Base-by-base conservation (phyloP, 805 yeast species). In the Blastobotrys mokoenaii region DNA sequence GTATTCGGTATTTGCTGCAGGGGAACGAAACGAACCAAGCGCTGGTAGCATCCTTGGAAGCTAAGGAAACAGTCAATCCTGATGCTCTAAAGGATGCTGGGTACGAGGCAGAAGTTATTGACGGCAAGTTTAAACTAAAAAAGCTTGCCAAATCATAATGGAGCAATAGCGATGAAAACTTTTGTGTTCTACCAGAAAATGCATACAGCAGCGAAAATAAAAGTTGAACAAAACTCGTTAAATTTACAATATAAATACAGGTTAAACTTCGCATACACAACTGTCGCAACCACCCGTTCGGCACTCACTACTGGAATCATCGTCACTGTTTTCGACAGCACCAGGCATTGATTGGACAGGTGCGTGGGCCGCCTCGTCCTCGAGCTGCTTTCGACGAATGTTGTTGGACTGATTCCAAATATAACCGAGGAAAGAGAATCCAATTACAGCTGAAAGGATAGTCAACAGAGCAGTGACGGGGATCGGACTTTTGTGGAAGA, bases 31-130 rank as follows among this genome's bases (percentile, higher is more conserved):
- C 67, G 40, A 93, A 90, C 60, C 97, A 90, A 63, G 69, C 73
- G 1, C 78, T 88, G 59, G 88, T 90, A 0, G 79, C 84, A 0
- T 64, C 72, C 32, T 62, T 90, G 47, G 97, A 90, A 59, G 95
- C 96, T 0, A 70, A 76, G 47, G 74, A 79, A 38, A 73, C 77
- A 0, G 79, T 77, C 1, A 73, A 79, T 30, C 78, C 80, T 43
- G 77, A 74, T 1, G 70, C 72, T 0, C 69, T 82, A n/a, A 72
- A 71, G 9, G 78, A 81, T 45, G 83, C 82, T 1, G 97, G 97
- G 0, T 83, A 76, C 51, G 87, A 86, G 58, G 77, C 86, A 0
- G 77, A 81, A 33, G 73, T 89, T 7, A 70, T 70, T 2, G 77
- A 82, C 49, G 97, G 97, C 3, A 77, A 82, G 49, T 75, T 88